These are phyloP conservation scores for Scutellospora calospora DNA, from an alignment of 371 early-diverging fungal species.

Conservation along the genomic window DNA sequence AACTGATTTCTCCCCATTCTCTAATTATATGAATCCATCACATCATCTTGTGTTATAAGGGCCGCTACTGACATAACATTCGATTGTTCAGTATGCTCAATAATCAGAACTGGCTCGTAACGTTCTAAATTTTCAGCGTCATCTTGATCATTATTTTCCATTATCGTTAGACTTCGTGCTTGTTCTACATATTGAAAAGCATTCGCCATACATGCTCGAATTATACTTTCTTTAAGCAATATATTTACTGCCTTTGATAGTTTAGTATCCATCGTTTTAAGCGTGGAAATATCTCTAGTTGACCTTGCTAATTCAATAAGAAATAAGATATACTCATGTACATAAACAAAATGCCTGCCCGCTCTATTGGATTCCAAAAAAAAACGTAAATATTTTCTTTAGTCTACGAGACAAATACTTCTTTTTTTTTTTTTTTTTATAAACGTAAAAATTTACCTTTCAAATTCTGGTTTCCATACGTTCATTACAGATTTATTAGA, in stretches of 20 bases:
- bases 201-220: not conserved
- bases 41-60: constrained; percentile 21
- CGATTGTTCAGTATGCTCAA: not conserved
- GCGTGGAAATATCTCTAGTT: not conserved
- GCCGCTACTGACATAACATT: constrained; percentile 32
- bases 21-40: too few species aligned
- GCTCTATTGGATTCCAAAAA: constrained; percentile 23
- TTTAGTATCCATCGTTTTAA: not conserved
- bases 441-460: constrained; percentile 56
- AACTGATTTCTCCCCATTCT: too few species aligned
- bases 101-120: not conserved
- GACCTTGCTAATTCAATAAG: constrained; percentile 55
- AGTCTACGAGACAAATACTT: too few species aligned
- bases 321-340: constrained; percentile 65
- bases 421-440: too few species aligned
- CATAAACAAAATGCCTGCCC: constrained; percentile 71
- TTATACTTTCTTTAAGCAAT: constrained; percentile 10
- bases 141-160: not conserved
- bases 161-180: too few species aligned
- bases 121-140: not conserved
- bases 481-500: constrained; percentile 56
- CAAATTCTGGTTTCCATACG: constrained; percentile 75
- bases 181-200: constrained; percentile 8
- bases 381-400: not conserved
- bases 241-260: constrained; percentile 14